Conservation (phyloP, 176 grass and related monocot genomes). For the Hordeum vulgare region DNA sequence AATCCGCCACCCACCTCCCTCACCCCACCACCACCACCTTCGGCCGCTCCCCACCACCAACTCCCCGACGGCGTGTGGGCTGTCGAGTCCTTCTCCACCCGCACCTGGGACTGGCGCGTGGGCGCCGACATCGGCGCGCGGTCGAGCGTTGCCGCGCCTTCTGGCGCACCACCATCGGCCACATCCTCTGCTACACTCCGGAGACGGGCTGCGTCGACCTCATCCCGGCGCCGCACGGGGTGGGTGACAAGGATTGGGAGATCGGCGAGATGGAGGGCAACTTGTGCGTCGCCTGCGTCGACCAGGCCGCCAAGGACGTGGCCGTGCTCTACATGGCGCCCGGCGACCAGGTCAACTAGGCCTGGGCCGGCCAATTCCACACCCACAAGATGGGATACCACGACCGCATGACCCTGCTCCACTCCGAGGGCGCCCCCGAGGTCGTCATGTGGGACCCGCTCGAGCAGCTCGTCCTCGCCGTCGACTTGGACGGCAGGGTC, state of each 20-base stretch:
- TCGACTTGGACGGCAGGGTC: no score
- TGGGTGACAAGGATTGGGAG: constrained; percentile 19
- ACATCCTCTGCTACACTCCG: constrained; percentile 38
- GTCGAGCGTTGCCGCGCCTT: constrained; percentile 32
- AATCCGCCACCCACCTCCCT: no score
- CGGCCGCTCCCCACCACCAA: no score
- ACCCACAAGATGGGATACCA: background rate
- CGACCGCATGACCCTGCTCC: constrained; percentile 5
- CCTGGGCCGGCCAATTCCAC: background rate
- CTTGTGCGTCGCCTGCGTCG: constrained; percentile 21
- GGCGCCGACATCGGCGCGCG: no score
- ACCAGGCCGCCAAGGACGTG: background rate
- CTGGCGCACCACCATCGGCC: constrained; percentile 47
- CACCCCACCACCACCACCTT: no score
- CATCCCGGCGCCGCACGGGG: constrained; percentile 20
- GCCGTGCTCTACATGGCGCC: background rate
- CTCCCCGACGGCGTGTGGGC: no score
- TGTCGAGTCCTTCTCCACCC: no score
- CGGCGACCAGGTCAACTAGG: background rate
- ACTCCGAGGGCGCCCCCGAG: background rate
- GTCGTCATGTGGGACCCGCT: no score
- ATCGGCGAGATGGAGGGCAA: constrained; percentile 51
- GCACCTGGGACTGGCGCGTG: no score
- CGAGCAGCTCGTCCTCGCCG: no score
- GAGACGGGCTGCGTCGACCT: no score